These are phyloP conservation scores for Przewalskia tangutica DNA, from an alignment of 257 asterid genomes.

Conservation along the genomic window DNA sequence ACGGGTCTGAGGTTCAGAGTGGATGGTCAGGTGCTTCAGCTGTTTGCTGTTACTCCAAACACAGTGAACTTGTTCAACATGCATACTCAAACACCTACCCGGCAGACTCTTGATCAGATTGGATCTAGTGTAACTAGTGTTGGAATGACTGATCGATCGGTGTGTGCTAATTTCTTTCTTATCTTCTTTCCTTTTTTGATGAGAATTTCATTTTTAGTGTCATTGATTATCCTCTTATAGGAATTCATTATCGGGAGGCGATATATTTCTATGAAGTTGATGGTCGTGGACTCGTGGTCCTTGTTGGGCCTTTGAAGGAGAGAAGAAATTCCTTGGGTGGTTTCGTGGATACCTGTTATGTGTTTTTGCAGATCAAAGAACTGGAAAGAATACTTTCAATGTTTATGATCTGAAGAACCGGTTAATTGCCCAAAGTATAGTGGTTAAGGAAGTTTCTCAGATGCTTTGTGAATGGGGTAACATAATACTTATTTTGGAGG, in stretches of 20 bases:
- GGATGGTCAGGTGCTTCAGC: conserved; percentile 75
- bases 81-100: conserved; percentile 48
- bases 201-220: not conserved
- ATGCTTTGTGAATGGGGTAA: conserved; percentile 99
- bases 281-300: conserved; percentile 99
- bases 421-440: conserved; percentile 73
- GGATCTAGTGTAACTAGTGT: conserved; percentile 77
- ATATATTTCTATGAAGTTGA: conserved; percentile 89
- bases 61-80: conserved; percentile 79
- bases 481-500: conserved; percentile 70
- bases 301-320: conserved; percentile 99
- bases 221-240: conserved; percentile 25
- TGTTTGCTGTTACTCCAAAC: conserved; percentile 82
- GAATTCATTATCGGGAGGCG: conserved; percentile 93
- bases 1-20: conserved; percentile 81
- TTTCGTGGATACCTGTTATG: conserved; percentile 91
- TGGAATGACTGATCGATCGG: conserved; percentile 85
- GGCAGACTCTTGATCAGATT: conserved; percentile 77
- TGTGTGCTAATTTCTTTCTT: conserved; percentile 16
- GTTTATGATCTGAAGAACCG: conserved; percentile 86
- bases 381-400: conserved; percentile 62
- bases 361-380: conserved; percentile 73
- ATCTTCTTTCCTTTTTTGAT: not conserved
- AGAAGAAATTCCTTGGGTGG: conserved; percentile 81
- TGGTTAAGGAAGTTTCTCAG: conserved; percentile 72